Base-by-base conservation (phyloP, 2,329 filamentous ascomycete genomes). In the Aspergillus luchuensis region DNA sequence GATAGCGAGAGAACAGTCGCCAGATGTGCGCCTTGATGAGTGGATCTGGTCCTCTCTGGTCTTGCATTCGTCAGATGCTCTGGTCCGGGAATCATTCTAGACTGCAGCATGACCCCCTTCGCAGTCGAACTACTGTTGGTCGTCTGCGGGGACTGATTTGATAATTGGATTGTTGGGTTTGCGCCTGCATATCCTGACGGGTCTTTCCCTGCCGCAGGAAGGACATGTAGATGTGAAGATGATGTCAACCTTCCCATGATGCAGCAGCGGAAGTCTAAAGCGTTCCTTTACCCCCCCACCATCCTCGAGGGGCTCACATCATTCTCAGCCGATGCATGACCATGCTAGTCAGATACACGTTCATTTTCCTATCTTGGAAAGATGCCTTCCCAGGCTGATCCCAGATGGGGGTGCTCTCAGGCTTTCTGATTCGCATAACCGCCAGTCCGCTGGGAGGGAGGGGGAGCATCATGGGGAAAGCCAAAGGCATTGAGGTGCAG, bases 341-440 rank as follows among this genome's bases (percentile, higher is more conserved):
- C 54, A 45, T 61, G 60, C 51, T 62, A 58, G 60, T 59, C 60
- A 49, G 50, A 39, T 56, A 49, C 38, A 10, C 50, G 49, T 47
- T 39, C 55, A 62, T 62, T 62, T 62, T 53, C 57, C 59, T 51
- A 21, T 36, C 45, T 56, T 45, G 59, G 60, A 51, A 63, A 30
- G 49, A 57, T 30, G 54, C 49, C 59, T 53, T 56, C 30, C 53
- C 58, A 66, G 63, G 59, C 63, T 58, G 49, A 62, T 57, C 51
- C 55, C 56, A 5, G 23, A 55, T 55, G 61, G 57, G 59, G 60
- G 50, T 36, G 57, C 58, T 63, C 58, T 62, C 59, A 61, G 63
- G 63, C 55, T 54, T 57, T 63, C 57, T 69, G 67, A 71, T 69
- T 67, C 71, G 67, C 69, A 66, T 68, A 66, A 65, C 67, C 68